Evolutionary conservation across 768 basidiomycete genomes (phyloP), one percentile per base, ranked within the genome.

Genomic region (Hericium coralloides): DNA sequence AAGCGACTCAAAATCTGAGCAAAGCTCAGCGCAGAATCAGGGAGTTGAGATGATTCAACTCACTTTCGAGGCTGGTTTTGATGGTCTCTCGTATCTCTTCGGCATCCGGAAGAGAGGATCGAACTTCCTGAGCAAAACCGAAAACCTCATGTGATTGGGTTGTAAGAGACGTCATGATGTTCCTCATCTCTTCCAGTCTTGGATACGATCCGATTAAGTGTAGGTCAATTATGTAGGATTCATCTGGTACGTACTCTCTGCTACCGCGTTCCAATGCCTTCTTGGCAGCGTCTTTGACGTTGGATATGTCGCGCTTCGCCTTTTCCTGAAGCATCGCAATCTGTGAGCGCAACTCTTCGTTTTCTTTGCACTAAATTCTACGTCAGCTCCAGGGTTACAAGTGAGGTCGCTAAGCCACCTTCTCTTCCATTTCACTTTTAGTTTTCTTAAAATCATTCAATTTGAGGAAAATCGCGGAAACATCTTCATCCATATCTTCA

Each of bases 81-180:
- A 63, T 49, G 15, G 38, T 55, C 39, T 20, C n/a, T 36, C 60
- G 52, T 26, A 63, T 38, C 8, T 54, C 55, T 14, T 20, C 48
- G 12, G 61, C 54, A n/a, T 58, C 62, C 50, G 57, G 55, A 4
- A 63, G 43, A 17, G 52, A 50, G 10, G 49, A 56, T 20, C 57
- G 62, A 41, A 56, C 57, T 12, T 63, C 41, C 14, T 38, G 36
- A 15, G 62, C 62, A 36, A 61, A 61, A 49, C 52, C 43, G 37
- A 63, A 63, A 23, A 31, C 55, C 23, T 61, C 60, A 14, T 55
- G 51, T 17, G 62, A 61, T 54, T 56, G 61, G n/a, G 60, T 31
- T 41, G 58, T 61, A 9, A 63, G 55, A 50, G 41, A 43, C n/a
- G 36, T 18, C 31, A 63, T 50, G n/a, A 53, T 55, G 41, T 31